A percentile compares a stretch with the other conserved stretches of the same genome.
These are phyloP conservation scores for Cryptococcus sp. DNA, from an alignment of 1,284 basidiomycete species.

Conservation along the genomic window DNA sequence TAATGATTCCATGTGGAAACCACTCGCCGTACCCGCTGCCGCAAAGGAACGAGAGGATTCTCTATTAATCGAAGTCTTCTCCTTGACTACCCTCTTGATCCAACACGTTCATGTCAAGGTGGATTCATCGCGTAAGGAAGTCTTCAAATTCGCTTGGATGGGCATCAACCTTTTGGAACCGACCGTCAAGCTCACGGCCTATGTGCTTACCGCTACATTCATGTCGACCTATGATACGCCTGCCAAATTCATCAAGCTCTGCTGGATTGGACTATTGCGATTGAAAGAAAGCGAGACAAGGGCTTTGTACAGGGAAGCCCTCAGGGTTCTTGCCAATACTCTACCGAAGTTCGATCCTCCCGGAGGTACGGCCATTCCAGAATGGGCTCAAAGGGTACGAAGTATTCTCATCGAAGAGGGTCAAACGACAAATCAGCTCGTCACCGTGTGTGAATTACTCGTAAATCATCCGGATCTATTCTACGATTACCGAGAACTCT, in stretches of 20 bases:
- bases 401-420: slow-evolving; percentile 87
- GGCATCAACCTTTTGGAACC: slow-evolving; percentile 63
- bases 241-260: slow-evolving; percentile 87
- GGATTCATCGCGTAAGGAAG: slow-evolving; percentile 80
- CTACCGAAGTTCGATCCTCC: slow-evolving; percentile 53
- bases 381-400: slow-evolving; percentile 88
- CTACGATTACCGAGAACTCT: slow-evolving; percentile 87
- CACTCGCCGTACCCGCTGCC: slow-evolving; percentile 27
- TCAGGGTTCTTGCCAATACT: slow-evolving; percentile 87
- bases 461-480: slow-evolving; percentile 89
- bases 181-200: slow-evolving; percentile 90
- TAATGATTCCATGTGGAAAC: slow-evolving; percentile 42
- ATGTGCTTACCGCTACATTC: slow-evolving; percentile 90
- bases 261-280: slow-evolving; percentile 89
- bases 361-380: slow-evolving; percentile 58
- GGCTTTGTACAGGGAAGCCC: slow-evolving; percentile 74
- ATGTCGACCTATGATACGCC: slow-evolving; percentile 88
- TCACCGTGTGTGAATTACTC: slow-evolving; percentile 87
- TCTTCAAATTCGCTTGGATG: slow-evolving; percentile 93
- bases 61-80: slow-evolving; percentile 85
- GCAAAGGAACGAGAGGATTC: slow-evolving; percentile 41
- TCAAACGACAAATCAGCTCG: slow-evolving; percentile 71
- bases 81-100: slow-evolving; percentile 85
- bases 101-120: slow-evolving; percentile 75
- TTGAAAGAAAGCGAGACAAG: slow-evolving; percentile 72